Base-by-base conservation (phyloP, 2,329 filamentous ascomycete species). In the Aureobasidium mangrovei region DNA sequence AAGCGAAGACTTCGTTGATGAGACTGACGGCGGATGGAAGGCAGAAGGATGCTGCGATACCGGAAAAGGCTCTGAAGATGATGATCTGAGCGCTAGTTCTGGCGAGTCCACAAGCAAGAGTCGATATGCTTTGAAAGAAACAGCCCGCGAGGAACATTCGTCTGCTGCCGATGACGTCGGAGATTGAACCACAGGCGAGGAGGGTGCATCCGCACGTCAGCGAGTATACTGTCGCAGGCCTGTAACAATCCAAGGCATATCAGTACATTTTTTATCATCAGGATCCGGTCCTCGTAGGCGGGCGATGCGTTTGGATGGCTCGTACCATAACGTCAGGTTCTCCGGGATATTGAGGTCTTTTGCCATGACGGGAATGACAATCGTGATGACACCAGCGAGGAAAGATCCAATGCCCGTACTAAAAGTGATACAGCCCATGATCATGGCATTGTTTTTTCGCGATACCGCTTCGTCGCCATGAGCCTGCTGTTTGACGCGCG, bases 21-120 rank as follows among this genome's bases (percentile, higher is more conserved):
- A 79, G 71, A 44, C 69, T 70, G 0, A 80, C 73, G 0, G 75
- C 72, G 0, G 73, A 72, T 0, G 77, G 76, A 7, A 79, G 40
- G 31, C 56, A 59, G 26, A 59, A 51, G 5, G 56, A 57, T n/a
- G 55, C 46, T 8, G 57, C 52, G 12, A 59, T 48, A 31, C 57
- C 57, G 9, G 51, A 52, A n/a, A 60, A 38, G 2, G 52, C 58
- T 18, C 56, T 53, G 26, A 60, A 60, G 2, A 56, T 32, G 38
- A 61, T 57, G 18, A 61, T 53, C 27, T 61, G 46, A 10, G 54
- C 62, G 1, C 68, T 70, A 2, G 63, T 72, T 9, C 57, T 59
- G 4, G 67, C 63, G 0, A 74, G 58, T 1, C 74, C 72, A 58
- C 71, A 74, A 3, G 68, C 70, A 18, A 75, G 60, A 3, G 71